Evolutionary conservation across 2,329 filamentous ascomycete genomes (phyloP), one percentile per base, ranked within the genome.

Genomic region (Neofusicoccum cordaticola): DNA sequence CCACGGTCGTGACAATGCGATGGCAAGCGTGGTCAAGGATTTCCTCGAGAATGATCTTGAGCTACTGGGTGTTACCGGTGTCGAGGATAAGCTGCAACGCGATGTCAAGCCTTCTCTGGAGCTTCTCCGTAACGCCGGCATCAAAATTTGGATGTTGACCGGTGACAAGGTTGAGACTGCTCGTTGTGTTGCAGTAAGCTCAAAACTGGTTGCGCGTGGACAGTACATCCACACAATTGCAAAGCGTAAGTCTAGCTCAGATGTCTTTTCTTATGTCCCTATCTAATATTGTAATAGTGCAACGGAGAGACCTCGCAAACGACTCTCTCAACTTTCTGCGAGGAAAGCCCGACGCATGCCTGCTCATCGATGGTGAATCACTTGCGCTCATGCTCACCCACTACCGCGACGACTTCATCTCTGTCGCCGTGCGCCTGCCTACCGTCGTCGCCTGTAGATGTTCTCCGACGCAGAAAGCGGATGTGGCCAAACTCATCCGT

Each of bases 121-220:
- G 77, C 86, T 99, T 4, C 85, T 99, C 61, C 91, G 95, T 69
- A 99, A 99, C 72, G 95, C 95, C 0, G 95, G 95, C 31, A 95
- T 99, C 79, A 98, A 98, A 78, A 98, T 99, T 58, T 99, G 95
- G 95, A 99, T 99, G 95, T 83, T 99, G 75, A 99, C 95, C 0
- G 95, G 95, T 52, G 95, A 99, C 83, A 99, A 99, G 79, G 92
- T 99, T 2, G 95, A 99, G 79, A 99, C 95, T 13, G 95, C 95
- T 15, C 89, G 95, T 41, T 99, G 95, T 77, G 94, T 99, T 12
- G 96, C 95, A 1, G 90, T 99, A 48, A 96, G 91, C 73, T 93
- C 94, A 35, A 97, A 97, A 76, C 85, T 99, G 6, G 95, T 99
- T 13, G 90, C 93, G 3, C 85, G 95, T 67, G 94, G 94, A 1